Percentiles rank a stretch among this genome's conserved stretches.
These are phyloP conservation scores for Fragilariopsis cylindrus DNA, from an alignment of 108 stramenopile species.

Conservation along the genomic window DNA sequence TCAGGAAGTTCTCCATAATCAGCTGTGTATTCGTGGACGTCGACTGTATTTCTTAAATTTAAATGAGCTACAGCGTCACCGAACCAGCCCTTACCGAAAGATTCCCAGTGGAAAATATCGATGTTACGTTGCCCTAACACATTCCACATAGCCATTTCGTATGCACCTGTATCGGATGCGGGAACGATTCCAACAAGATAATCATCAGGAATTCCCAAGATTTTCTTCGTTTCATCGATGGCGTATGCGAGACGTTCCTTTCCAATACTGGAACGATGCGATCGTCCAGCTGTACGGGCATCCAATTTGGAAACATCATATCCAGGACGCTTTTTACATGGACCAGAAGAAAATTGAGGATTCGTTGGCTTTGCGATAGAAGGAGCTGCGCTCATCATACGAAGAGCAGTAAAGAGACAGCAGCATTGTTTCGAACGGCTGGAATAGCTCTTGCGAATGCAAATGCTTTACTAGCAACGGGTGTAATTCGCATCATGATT, in stretches of 20 bases:
- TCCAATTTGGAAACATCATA: conserved; percentile 80
- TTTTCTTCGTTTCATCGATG: conserved; percentile 93
- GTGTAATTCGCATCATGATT: conserved; percentile 43
- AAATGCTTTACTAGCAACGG: conserved; percentile 35
- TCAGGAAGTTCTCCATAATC: conserved; percentile 97
- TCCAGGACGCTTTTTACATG: conserved; percentile 99
- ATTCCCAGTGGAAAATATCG: conserved; percentile 98
- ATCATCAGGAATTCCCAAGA: conserved; percentile 93
- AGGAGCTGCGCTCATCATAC: conserved; percentile 55
- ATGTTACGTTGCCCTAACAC: conserved; percentile 94
- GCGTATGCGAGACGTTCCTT: conserved; percentile 94
- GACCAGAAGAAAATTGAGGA: conserved; percentile 92
- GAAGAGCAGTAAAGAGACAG: conserved; percentile 36
- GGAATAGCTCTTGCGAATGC: conserved; percentile 27
- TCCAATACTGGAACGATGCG: conserved; percentile 97
- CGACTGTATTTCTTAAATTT: conserved; percentile 83
- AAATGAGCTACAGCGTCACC: conserved; percentile 92
- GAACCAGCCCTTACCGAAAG: conserved; percentile 98
- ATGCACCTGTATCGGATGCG: conserved; percentile 99
- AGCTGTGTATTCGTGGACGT: conserved; percentile 89
- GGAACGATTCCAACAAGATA: conserved; percentile 97
- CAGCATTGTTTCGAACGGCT: conserved; percentile 19
- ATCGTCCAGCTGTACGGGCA: conserved; percentile 86
- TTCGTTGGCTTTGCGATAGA: conserved; percentile 69
- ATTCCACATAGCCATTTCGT: conserved; percentile 99